phyloP scores from a whole-genome alignment of 139 green algal genomes.

The Deuterostichococcus epilithicus region DNA sequence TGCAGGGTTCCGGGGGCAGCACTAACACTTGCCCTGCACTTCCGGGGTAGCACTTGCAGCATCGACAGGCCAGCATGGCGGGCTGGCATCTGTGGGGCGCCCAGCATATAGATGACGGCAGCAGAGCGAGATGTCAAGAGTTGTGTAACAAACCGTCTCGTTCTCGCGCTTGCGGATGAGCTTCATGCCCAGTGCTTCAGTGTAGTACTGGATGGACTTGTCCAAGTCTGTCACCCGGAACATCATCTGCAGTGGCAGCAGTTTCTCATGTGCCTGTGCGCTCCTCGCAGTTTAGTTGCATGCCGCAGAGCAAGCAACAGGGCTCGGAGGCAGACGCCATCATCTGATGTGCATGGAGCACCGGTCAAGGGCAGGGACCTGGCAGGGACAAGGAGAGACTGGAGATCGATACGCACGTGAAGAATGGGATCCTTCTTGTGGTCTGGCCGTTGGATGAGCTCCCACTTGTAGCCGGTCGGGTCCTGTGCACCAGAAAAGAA shows the following conservation, averaged over 20 bases:
- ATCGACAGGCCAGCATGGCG: too few relatives aligned
- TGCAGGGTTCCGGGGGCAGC: neutral
- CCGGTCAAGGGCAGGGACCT: too few relatives aligned
- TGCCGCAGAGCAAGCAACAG: too few relatives aligned
- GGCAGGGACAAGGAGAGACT: too few relatives aligned
- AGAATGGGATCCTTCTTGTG: slow-evolving; percentile 67
- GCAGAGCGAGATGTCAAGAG: neutral
- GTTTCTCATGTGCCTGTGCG: neutral
- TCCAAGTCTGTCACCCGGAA: slow-evolving; percentile 84
- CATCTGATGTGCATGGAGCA: too few relatives aligned
- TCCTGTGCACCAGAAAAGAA: slow-evolving; percentile 44
- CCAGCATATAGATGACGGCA: too few relatives aligned
- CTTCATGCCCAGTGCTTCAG: slow-evolving; percentile 70
- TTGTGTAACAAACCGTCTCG: neutral
- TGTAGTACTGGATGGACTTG: slow-evolving; percentile 80
- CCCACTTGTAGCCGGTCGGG: slow-evolving; percentile 84
- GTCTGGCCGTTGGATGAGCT: slow-evolving; percentile 69
- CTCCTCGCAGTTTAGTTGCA: neutral
- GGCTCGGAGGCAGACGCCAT: too few relatives aligned
- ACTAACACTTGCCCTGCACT: too few relatives aligned
- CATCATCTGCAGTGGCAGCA: slow-evolving; percentile 72
- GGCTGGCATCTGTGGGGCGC: too few relatives aligned
- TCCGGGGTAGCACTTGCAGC: too few relatives aligned
- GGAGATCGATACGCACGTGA: slow-evolving; percentile 27
- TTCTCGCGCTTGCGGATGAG: slow-evolving; percentile 69